These are phyloP conservation scores for Thalassia testudinum DNA, from an alignment of 116 monocot species.

Conservation along the genomic window DNA sequence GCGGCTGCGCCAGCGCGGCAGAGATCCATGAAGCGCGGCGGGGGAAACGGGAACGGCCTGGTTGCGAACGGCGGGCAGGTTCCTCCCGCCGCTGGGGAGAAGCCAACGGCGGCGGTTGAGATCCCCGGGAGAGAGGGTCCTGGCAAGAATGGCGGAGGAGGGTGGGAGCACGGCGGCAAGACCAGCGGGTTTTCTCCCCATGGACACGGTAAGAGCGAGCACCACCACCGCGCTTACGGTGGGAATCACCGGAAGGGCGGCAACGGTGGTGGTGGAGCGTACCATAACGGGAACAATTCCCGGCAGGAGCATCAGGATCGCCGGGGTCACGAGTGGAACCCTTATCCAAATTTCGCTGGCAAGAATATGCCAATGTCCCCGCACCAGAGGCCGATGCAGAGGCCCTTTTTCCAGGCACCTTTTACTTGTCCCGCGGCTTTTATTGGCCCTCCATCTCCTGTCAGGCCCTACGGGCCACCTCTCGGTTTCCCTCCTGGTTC, in stretches of 20 bases:
- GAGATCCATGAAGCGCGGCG: neutral
- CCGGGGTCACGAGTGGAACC: slow-evolving; percentile 1
- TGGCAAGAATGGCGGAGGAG: neutral
- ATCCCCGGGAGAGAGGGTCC: neutral
- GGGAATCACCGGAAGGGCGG: neutral
- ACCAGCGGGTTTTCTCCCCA: neutral
- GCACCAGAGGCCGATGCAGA: slow-evolving; percentile 5
- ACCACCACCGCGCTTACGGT: neutral
- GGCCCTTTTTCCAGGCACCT: slow-evolving; percentile 18
- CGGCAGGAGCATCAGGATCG: slow-evolving; percentile 1
- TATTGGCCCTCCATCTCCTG: slow-evolving; percentile 10
- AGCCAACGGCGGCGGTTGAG: neutral
- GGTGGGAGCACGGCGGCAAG: slow-evolving; percentile 2
- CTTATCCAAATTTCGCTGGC: neutral
- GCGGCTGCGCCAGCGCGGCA: neutral
- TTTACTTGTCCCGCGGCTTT: slow-evolving; percentile 8
- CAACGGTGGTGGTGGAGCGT: neutral
- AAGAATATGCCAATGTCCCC: neutral
- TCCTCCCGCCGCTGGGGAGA: neutral
- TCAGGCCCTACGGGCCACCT: slow-evolving; percentile 16
- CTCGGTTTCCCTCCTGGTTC: slow-evolving; percentile 23
- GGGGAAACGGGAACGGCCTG: neutral
- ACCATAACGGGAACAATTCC: neutral
- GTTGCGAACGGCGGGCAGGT: neutral
- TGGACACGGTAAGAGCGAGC: slow-evolving; percentile 1